Evolutionary conservation across 176 grass and related monocot genomes (phyloP).

Genomic region (Eremochloa ophiuroides): DNA sequence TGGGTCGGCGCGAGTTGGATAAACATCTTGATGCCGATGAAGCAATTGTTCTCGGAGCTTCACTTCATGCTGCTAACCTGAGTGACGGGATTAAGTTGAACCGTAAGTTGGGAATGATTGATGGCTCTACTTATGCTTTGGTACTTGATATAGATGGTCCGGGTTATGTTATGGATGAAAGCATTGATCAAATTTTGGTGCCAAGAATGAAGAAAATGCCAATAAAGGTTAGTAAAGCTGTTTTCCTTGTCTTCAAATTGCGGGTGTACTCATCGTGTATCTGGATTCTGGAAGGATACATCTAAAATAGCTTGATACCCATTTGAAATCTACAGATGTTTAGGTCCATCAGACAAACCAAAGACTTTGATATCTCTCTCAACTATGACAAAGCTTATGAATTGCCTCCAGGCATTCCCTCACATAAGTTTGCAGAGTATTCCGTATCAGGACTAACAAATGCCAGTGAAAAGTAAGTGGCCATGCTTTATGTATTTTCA

Average conservation of each 20-base stretch:
- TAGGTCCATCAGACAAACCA: slow-evolving; percentile 84
- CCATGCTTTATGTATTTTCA: slow-evolving; percentile 14
- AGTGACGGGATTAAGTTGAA: slow-evolving; percentile 99
- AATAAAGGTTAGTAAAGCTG: slow-evolving; percentile 57
- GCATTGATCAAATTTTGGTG: slow-evolving; percentile 61
- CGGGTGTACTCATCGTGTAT: not conserved
- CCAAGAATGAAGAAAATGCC: slow-evolving; percentile 98
- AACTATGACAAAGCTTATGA: slow-evolving; percentile 72
- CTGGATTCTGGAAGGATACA: not conserved
- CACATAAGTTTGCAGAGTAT: slow-evolving; percentile 69
- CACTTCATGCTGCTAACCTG: slow-evolving; percentile 95
- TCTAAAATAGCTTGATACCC: not conserved
- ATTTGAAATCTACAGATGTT: slow-evolving; percentile 65
- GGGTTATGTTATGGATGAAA: slow-evolving; percentile 79
- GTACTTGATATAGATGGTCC: slow-evolving; percentile 67
- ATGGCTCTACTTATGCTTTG: slow-evolving; percentile 94
- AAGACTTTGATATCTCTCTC: slow-evolving; percentile 87
- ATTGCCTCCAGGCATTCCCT: slow-evolving; percentile 79
- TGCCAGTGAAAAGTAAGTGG: slow-evolving; percentile 71
- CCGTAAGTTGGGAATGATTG: slow-evolving; percentile 94
- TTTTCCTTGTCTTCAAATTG: not conserved
- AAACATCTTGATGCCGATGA: slow-evolving; percentile 99
- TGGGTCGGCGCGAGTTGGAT: slow-evolving; percentile 72
- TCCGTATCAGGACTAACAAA: slow-evolving; percentile 76
- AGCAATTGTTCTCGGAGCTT: slow-evolving; percentile 93